Base-by-base conservation (phyloP, 768 basidiomycete genomes). In the Lactifluus hygrophoroides region DNA sequence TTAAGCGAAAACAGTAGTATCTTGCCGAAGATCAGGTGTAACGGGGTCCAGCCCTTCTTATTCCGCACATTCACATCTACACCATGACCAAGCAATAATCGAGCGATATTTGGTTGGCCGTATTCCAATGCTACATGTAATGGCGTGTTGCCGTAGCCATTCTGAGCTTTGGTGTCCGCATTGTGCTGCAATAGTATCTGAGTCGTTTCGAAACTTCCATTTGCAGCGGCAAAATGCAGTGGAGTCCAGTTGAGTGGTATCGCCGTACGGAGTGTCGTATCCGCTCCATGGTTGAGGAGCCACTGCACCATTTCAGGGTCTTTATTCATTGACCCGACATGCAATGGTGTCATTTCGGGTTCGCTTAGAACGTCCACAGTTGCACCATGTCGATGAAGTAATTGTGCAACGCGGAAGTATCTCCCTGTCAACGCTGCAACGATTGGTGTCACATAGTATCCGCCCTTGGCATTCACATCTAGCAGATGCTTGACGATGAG, bases 121-220 rank as follows among this genome's bases (percentile, higher is more conserved):
- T 1, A 1, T 16, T n/a, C 2, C 14, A 27, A 46, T 8, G 27
- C 23, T 3, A 14, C 1, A 5, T 46, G 45, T 27, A 25, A 46
- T 46, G 45, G 23, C 5, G 27, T 27, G 16, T 0, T 16, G 14
- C 14, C 45, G 14, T 8, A 0, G 25, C 8, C 7, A 3, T 6
- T 87, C 5, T 38, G 37, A n/a, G 37, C 17, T 17, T 17, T 17
- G 37, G 16, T 4, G 16, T 51, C 50, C 8, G 25, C 25, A 16
- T 38, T n/a, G 37, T 27, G 16, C 50, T 27, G 25, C 4, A 51
- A 25, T 51, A 51, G 25, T 40, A 23, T 25, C 37, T 10, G 50
- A 17, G 11, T 23, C 9, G 23, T 16, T 9, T 27, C 50, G 5
- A 27, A 3, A 4, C 13, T 21, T 27, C 4, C 23, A 3, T 27